These are phyloP conservation scores for Entomortierella lignicola DNA, from an alignment of 192 early-diverging fungal genomes.

Conservation along the genomic window DNA sequence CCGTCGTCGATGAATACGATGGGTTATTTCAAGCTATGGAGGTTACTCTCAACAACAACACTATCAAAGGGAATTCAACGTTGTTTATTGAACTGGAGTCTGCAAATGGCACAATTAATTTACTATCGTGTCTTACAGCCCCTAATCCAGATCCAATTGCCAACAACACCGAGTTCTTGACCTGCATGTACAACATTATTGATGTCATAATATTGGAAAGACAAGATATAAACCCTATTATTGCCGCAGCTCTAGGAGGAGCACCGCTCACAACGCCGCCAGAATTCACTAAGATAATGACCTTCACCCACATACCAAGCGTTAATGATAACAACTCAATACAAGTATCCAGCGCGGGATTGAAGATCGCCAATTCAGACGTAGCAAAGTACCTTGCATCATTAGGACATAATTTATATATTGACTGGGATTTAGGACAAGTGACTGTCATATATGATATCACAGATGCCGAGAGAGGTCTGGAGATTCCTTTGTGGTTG, in stretches of 20 bases:
- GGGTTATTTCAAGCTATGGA: slow-evolving; percentile 17
- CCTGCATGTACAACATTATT: not conserved
- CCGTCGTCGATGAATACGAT: slow-evolving; percentile 3
- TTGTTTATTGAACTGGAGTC: not conserved
- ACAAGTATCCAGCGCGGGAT: not conserved
- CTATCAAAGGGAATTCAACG: not conserved
- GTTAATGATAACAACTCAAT: not conserved
- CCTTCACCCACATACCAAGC: not conserved
- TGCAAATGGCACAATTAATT: not conserved
- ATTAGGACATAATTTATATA: slow-evolving; percentile 22
- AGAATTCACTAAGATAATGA: not conserved
- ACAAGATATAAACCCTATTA: not conserved
- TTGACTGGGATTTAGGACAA: not conserved
- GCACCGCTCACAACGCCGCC: no score
- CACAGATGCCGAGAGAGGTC: not conserved
- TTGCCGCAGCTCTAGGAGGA: not conserved
- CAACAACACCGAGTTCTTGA: not conserved
- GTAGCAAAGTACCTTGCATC: slow-evolving; percentile 6
- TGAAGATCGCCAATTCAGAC: no score
- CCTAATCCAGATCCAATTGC: no score
- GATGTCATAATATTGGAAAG: not conserved
- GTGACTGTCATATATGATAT: slow-evolving; percentile 9
- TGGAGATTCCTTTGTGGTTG: slow-evolving; percentile 14
- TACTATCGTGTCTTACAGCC: not conserved
- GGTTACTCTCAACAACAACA: not conserved